Base-by-base conservation (phyloP, 495 filamentous ascomycete species). In the Neurospora pannonica region DNA sequence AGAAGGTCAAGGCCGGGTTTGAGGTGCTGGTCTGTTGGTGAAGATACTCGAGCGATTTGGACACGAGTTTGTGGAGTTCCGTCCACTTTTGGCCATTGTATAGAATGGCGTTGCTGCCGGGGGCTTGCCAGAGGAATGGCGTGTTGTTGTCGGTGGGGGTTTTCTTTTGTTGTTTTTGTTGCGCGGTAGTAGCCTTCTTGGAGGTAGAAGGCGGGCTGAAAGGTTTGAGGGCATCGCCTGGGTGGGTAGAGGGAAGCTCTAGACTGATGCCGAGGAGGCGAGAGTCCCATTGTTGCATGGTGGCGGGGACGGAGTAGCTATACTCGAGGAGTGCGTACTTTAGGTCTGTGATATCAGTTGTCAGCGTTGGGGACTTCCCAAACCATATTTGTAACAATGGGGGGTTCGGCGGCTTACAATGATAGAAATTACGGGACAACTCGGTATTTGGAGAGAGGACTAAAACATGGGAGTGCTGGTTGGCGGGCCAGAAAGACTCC, bases 1-100 rank as follows among this genome's bases (percentile, higher is more conserved):
- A 74, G 40, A 86, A 75, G 0, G 79, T 69, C 5, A 84, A 79
- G 1, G 77, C 69, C 11, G 74, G 69, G 21, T 71, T 38, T n/a
- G n/a, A n/a, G 34, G 42, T 9, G 74, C 77, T n/a, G 17, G 15
- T 43, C 70, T 5, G 36, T 15, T 31, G 54, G 46, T 81, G 85
- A 72, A 83, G 80, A n/a, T 79, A 78, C 19, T 85, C 81, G 21
- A 94, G 77, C 3, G 88, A 84, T 24, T 85, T 83, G 8, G 88
- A 87, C 4, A 95, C 86, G 70, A 95, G 93, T 19, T 88, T 86
- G 78, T 97, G 92, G 19, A 97, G 86, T 74, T 95, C 92, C 21
- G 86, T 83, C 94, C 94, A 97, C 79, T 91, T 93, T 40, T 93
- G 89, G 31, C 93, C 93, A 71, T 94, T 92, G 80, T 92, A 93